Base-by-base conservation (phyloP, 805 yeast species). In the Hanseniaspora singularis region DNA sequence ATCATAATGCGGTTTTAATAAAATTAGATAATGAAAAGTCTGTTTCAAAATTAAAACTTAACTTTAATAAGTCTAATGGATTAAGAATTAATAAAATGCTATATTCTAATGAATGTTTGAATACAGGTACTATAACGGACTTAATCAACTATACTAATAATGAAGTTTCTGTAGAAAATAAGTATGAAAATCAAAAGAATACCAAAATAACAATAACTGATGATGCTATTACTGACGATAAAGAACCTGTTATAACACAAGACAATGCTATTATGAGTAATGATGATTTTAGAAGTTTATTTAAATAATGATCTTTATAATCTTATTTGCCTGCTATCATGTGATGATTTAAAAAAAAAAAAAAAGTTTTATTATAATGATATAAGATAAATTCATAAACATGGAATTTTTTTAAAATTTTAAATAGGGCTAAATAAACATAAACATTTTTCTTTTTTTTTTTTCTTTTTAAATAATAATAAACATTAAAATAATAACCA, bases 1-100 rank as follows among this genome's bases (percentile, higher is more conserved):
- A 68, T 19, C 54, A 58, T 16, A 54, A 61, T 6, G 73, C 72
- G 4, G 81, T 81, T 0, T 52, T 78, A 26, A 65, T 79, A 3
- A 72, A 71, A 50, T 73, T 73, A 51, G 58, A 57, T 22, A 60
- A 57, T 5, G 59, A 65, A 0, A 53, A 60, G 7, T 68, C 67
- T 38, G 74, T 80, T 1, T 85, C 85, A 0, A 65, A 61, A 38
- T 24, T 39, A 1, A 31, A 18, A n/a, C 32, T 44, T 2, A 44
- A 37, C 22, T 18, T 44, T 31, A 32, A 44, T 19, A 44, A 44
- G 12, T 23, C 10, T 2, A 37, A 44, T 4, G 9, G n/a, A 2
- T 31, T 44, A n/a, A 18, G 31, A 22, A 27, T 37, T 7, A 37
- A 27, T 10, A 36, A 44, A n/a, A 24, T 37, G 3, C 31, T 31